phyloP scores from a whole-genome alignment of 2,329 filamentous ascomycete genomes.

The Keithomyces neogunnii region DNA sequence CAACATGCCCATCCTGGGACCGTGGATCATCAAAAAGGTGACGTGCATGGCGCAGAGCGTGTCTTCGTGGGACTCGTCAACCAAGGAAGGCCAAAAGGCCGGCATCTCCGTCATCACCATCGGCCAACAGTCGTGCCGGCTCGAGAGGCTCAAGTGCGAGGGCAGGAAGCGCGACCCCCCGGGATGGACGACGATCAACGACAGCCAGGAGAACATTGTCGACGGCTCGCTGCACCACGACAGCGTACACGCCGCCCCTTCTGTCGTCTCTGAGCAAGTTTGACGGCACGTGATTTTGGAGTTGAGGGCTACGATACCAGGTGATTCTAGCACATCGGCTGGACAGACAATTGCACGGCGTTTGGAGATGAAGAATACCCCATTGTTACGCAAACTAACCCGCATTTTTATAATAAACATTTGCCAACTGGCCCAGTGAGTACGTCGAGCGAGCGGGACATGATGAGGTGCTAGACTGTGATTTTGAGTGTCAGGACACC shows the following conservation, averaged over 20 bases:
- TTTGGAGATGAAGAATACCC: too few species aligned
- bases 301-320: too few species aligned
- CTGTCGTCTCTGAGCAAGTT: neutral
- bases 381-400: too few species aligned
- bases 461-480: too few species aligned
- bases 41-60: constrained; percentile 8
- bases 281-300: neutral
- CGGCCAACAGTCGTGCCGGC: constrained; percentile 10
- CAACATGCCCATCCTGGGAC: constrained; percentile 15
- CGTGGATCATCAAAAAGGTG: constrained; percentile 14
- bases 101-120: constrained; percentile 12
- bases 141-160: constrained; percentile 11
- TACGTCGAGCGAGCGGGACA: too few species aligned
- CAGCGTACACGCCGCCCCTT: neutral
- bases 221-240: neutral
- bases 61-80: constrained; percentile 4
- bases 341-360: too few species aligned
- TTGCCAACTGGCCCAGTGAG: too few species aligned
- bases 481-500: too few species aligned
- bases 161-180: constrained; percentile 6
- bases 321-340: too few species aligned
- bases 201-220: constrained; percentile 13
- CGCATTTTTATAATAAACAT: too few species aligned
- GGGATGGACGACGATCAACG: constrained; percentile 15
- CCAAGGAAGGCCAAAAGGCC: neutral